Base-by-base conservation (phyloP, 129 eudicot genomes). In the Helianthus tuberosus region DNA sequence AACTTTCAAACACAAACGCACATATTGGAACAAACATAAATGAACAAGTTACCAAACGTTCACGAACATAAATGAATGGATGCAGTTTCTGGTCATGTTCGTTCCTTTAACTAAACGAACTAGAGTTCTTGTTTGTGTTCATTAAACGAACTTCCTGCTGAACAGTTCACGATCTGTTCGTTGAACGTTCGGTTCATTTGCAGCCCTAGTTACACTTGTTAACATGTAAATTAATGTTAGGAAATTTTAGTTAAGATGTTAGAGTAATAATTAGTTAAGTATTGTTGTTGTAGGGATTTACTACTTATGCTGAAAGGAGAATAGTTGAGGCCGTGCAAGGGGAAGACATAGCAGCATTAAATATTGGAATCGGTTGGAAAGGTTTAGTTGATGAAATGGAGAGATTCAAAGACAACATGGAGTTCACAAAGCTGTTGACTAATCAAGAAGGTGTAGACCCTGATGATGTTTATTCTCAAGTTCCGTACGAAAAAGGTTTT, bases 281-380 rank as follows among this genome's bases (percentile, higher is more conserved):
- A 20, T 66, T 38, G 20, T 82, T 49, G 52, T 79, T 68, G 78
- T 74, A 93, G 98, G 98, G 98, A 54, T 94, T 94, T 68, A 94
- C 98, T 64, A 94, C 98, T 35, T 94, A 94, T 80, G 98, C 98
- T 14, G 98, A 94, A 71, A 77, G 97, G 75, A 86, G 98, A 84
- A 94, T 94, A 59, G 97, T 94, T 46, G 98, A 94, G 84, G 98
- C 87, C 23, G 97, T 94, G 57, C 97, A 90, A 85, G 98, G 98
- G 36, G 91, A 90, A 73, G 88, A 90, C 35, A 84, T 81, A 58
- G 96, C 97, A 57, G 89, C 87, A 13, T 79, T 94, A 38, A 90
- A 94, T 68, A 85, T 77, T 52, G 98, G 97, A 69, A 90, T 94
- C 11, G 96, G 98, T 38, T 94, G 98, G 98, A 90, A 83, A 78